phyloP scores from a whole-genome alignment of 306 rosid species.

The apple (Malus domestica) region ASM211411v1 NC_041804.1:18020501-18021000 shows the following conservation, averaged over 20 bases:
- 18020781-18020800: constrained; percentile 65
- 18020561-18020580: not conserved
- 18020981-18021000: constrained; percentile 37
- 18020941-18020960: constrained; percentile 28
- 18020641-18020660: not conserved
- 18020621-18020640: not conserved
- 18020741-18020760: not conserved
- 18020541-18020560: constrained; percentile 2
- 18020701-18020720: not conserved
- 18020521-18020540: constrained; percentile 80
- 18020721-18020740: not conserved
- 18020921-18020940: constrained; percentile 21
- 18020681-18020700: not conserved
- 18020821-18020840: constrained; percentile 15
- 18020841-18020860: not conserved
- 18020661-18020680: not conserved
- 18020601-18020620: not conserved
- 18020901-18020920: constrained; percentile 23
- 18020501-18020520: constrained; percentile 58
- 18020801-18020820: constrained; percentile 29
- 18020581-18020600: not conserved
- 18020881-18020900: constrained; percentile 10
- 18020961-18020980: constrained; percentile 21
- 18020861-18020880: not conserved
- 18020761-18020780: not conserved